Base-by-base conservation (phyloP, 106 monocot genomes). In the Hemerocallis citrina region DNA sequence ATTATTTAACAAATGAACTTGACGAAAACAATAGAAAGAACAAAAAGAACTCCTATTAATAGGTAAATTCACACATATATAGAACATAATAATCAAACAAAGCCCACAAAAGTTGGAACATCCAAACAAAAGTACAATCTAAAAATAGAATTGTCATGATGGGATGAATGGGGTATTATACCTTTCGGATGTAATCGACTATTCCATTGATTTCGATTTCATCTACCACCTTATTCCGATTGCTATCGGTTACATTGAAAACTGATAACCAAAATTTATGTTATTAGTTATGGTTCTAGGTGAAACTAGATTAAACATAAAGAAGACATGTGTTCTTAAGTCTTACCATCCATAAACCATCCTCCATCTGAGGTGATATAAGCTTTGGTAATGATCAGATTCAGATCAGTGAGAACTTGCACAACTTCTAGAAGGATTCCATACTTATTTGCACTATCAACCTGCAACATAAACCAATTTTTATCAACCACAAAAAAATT, bases 321-420 rank as follows among this genome's bases (percentile, higher is more conserved):
- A 13, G 22, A 10, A 32, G n/a, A 31, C 9, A 24, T 31, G 30
- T n/a, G 14, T 44, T 21, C 7, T 41, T n/a, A n/a, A n/a, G n/a
- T n/a, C n/a, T 41, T 83, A 95, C 94, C 94, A 77, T 95, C 94
- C 94, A 95, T 95, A 72, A 95, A 81, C 94, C 94, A 95, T 61
- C 80, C 82, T 28, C 89, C 94, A 75, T 95, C 94, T 7, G 94
- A 95, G 16, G 89, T 80, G 67, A 95, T 95, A 55, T 95, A 95
- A 60, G 89, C 94, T 58, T 95, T 95, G 50, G 40, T 79, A 51
- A 89, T 78, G 35, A 85, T 59, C 43, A 95, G 85, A 63, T 89
- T 83, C 28, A 89, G 76, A 78, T 95, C 94, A 16, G 77, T 86
- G 29, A 95, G 89, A 55, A 86, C 69, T 55, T 95, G 94, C 23